A percentile compares a stretch with the other conserved stretches of the same genome.
Conservation (phyloP, 2,329 filamentous ascomycete genomes). For the Tolypocladium pustulatum region DNA sequence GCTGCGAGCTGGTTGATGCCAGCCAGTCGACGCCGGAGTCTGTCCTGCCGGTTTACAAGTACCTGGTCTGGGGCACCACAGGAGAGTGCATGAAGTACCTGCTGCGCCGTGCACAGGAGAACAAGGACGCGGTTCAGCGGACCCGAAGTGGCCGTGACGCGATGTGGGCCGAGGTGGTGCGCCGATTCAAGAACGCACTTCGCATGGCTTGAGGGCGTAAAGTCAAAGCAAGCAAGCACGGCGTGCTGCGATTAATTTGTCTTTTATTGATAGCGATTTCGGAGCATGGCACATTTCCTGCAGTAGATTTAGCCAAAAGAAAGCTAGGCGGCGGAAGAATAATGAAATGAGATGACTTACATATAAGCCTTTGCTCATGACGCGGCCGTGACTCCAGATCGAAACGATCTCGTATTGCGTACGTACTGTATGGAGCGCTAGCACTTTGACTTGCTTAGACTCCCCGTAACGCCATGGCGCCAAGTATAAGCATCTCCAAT, state of each 20-base stretch:
- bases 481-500: conserved; percentile 60
- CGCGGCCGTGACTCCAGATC: background rate
- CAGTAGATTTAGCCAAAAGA: background rate
- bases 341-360: background rate
- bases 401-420: background rate
- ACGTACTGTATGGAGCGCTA: background rate
- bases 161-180: conserved; percentile 50
- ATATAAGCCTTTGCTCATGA: background rate
- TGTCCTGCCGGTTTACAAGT: conserved; percentile 55
- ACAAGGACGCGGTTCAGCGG: conserved; percentile 57
- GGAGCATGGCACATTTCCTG: background rate
- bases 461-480: conserved; percentile 57
- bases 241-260: background rate
- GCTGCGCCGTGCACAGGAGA: conserved; percentile 52
- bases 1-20: conserved; percentile 45
- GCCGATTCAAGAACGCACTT: conserved; percentile 37
- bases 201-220: conserved; percentile 18
- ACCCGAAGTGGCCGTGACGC: conserved; percentile 52
- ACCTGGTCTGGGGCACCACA: conserved; percentile 59
- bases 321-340: background rate
- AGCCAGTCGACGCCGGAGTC: conserved; percentile 16
- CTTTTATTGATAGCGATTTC: background rate
- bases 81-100: conserved; percentile 83
- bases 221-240: background rate
- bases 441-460: conserved; percentile 10